Conservation (phyloP, 2,329 filamentous ascomycete species). For the Alternaria sp. region DNA sequence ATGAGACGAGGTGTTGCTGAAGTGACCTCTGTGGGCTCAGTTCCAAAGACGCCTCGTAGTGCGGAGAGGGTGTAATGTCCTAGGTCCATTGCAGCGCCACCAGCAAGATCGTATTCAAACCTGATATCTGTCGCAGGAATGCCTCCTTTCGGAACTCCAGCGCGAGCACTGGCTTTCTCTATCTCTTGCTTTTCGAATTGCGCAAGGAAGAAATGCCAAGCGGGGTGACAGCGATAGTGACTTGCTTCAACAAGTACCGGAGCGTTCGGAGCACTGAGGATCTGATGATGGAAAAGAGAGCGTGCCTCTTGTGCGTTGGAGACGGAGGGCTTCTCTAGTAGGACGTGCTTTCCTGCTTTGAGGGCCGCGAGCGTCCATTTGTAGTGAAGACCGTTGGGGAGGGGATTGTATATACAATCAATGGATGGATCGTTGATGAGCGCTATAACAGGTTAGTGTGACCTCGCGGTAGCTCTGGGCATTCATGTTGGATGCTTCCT, state of each 20-base stretch:
- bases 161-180: conserved; percentile 38
- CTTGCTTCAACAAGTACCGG: conserved; percentile 54
- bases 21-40: conserved; percentile 33
- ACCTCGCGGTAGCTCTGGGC: neutral
- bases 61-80: conserved; percentile 44
- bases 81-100: conserved; percentile 51
- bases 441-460: conserved; percentile 23
- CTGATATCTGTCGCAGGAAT: conserved; percentile 45
- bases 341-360: conserved; percentile 53
- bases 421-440: conserved; percentile 49
- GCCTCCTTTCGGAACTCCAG: conserved; percentile 31
- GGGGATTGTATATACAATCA: conserved; percentile 54
- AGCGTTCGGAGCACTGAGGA: conserved; percentile 43
- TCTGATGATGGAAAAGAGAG: conserved; percentile 45
- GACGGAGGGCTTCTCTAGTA: conserved; percentile 56
- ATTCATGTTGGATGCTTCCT: neutral
- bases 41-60: conserved; percentile 33
- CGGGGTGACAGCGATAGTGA: conserved; percentile 54
- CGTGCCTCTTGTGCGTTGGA: conserved; percentile 52
- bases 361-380: conserved; percentile 52
- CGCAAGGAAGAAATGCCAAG: conserved; percentile 45
- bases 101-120: conserved; percentile 48
- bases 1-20: conserved; percentile 19
- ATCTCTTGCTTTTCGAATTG: conserved; percentile 45
- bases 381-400: conserved; percentile 54